These are phyloP conservation scores for Trametes coccinea DNA, from an alignment of 768 basidiomycete genomes.

Conservation along the genomic window DNA sequence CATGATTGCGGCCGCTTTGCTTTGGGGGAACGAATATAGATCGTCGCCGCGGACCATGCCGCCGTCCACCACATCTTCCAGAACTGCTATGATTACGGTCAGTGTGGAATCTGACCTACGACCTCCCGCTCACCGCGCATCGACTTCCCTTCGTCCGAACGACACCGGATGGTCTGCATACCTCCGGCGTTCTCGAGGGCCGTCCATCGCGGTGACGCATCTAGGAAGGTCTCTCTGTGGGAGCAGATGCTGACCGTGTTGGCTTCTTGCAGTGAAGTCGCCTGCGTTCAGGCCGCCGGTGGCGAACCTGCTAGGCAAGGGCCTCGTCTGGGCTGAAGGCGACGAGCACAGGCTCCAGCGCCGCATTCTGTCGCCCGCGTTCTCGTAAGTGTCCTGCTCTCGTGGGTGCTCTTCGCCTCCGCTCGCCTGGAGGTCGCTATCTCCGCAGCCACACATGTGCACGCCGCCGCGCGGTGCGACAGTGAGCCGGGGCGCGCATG, in stretches of 20 bases:
- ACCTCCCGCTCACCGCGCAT: background rate
- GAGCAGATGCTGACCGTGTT: background rate
- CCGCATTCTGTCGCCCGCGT: conserved; percentile 36
- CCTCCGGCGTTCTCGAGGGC: background rate
- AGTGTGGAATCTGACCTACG: conserved; percentile 1
- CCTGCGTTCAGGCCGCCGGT: conserved; percentile 28
- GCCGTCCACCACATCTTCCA: conserved; percentile 42
- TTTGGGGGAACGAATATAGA: conserved; percentile 22
- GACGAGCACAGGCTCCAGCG: conserved; percentile 34
- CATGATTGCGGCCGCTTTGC: background rate
- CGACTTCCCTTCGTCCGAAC: background rate
- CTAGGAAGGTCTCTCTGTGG: background rate
- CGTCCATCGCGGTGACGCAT: no score
- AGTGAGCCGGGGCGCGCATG: background rate
- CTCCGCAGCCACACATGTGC: background rate
- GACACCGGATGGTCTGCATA: background rate
- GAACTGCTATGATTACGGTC: conserved; percentile 36
- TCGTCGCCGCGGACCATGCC: conserved; percentile 38
- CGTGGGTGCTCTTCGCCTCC: background rate
- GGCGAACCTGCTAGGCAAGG: conserved; percentile 32
- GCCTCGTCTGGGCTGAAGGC: conserved; percentile 35
- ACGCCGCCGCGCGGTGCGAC: background rate
- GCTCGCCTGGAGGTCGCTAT: background rate
- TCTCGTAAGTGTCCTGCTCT: conserved; percentile 33
- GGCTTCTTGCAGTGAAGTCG: conserved; percentile 27